Evolutionary conservation across 176 grass and related monocot genomes (phyloP).

Genomic region (Puya raimondii): DNA sequence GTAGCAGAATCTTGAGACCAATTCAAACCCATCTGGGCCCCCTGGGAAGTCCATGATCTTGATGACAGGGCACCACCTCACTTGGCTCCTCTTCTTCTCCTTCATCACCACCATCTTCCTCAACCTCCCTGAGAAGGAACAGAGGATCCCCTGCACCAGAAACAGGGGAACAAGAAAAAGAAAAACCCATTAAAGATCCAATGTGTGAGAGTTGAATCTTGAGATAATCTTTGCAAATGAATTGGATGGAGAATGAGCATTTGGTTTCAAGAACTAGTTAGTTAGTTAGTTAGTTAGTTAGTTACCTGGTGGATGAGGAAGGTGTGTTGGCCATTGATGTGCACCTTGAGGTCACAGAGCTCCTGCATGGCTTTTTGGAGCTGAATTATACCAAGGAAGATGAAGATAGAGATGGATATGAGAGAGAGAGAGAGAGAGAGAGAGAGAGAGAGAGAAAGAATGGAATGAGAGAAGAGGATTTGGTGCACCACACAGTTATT

Average conservation of each 20-base stretch:
- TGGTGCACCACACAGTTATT: neutral
- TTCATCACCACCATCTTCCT: conserved; percentile 43
- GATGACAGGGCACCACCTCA: conserved; percentile 16
- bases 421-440: neutral
- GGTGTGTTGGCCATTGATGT: conserved; percentile 74
- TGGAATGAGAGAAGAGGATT: conserved; percentile 30
- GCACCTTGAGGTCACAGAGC: conserved; percentile 74
- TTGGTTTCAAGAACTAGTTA: neutral
- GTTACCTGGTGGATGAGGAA: conserved; percentile 82
- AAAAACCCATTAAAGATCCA: conserved; percentile 1
- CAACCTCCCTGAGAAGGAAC: conserved; percentile 63
- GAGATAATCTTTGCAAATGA: neutral
- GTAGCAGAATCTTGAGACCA: conserved; percentile 75
- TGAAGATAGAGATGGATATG: neutral
- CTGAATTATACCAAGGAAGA: neutral
- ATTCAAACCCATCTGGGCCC: conserved; percentile 65
- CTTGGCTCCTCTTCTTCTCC: conserved; percentile 30
- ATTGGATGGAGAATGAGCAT: neutral
- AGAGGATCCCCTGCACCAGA: conserved; percentile 55
- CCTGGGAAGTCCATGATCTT: conserved; percentile 57
- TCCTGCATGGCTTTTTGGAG: conserved; percentile 55
- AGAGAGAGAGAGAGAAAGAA: too few species aligned
- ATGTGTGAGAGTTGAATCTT: too few species aligned
- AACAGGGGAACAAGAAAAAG: neutral
- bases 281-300: neutral